Conservation (phyloP, 805 yeast species). For the Teunomyces funiuensis region DNA sequence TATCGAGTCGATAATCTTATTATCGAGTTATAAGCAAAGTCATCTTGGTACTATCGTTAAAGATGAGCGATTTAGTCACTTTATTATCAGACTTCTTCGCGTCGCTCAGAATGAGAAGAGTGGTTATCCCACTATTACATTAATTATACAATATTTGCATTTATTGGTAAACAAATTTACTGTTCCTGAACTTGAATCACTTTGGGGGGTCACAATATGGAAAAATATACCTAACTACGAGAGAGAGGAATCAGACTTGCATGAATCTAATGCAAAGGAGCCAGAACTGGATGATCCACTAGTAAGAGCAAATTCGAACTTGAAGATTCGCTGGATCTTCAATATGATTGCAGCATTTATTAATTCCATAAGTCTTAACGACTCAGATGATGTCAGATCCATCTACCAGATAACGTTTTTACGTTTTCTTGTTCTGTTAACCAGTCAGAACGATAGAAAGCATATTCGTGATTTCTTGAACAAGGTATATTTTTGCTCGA, state of each 20-base stretch:
- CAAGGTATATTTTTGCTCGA: background rate
- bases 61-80: constrained; percentile 20
- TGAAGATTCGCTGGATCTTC: constrained; percentile 9
- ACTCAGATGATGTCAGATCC: background rate
- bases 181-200: background rate
- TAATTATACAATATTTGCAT: background rate
- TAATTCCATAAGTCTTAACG: background rate
- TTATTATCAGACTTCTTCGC: constrained; percentile 29
- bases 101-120: constrained; percentile 12
- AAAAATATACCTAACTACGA: constrained; percentile 13
- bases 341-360: background rate
- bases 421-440: background rate
- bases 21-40: background rate
- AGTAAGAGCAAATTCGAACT: constrained; percentile 1
- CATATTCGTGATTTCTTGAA: background rate
- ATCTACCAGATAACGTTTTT: background rate
- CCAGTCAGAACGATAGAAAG: background rate
- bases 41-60: constrained; percentile 14
- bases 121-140: background rate
- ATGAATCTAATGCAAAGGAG: background rate
- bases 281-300: background rate
- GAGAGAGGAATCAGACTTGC: constrained; percentile 1
- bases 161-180: background rate
- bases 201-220: constrained; percentile 37
- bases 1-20: constrained; percentile 31